These are phyloP conservation scores for Calonectria ilicicola DNA, from an alignment of 2,329 filamentous ascomycete genomes.

Conservation along the genomic window DNA sequence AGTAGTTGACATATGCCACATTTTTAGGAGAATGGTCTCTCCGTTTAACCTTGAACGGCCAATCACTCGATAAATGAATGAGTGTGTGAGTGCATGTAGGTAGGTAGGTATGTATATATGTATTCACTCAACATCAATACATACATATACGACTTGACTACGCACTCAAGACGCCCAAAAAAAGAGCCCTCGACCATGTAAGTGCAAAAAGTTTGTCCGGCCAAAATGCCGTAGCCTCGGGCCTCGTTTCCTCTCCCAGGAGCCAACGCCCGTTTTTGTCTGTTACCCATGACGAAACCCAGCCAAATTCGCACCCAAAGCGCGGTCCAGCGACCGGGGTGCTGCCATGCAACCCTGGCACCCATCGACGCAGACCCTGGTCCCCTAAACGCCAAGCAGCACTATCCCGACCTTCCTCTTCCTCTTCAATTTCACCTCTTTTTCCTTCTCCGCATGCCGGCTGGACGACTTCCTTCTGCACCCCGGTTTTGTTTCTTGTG, in stretches of 20 bases:
- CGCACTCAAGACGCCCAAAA: not conserved
- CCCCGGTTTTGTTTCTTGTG: conserved; percentile 15
- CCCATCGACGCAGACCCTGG: not conserved
- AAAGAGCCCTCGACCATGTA: not conserved
- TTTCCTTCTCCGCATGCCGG: conserved; percentile 19
- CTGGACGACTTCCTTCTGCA: conserved; percentile 27
- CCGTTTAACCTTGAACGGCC: too few relatives aligned
- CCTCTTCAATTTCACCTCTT: conserved; percentile 18
- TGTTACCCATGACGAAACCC: conserved; percentile 9
- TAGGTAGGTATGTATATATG: too few relatives aligned
- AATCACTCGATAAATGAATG: not conserved
- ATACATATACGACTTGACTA: not conserved
- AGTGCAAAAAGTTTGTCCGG: not conserved
- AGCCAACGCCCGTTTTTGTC: not conserved
- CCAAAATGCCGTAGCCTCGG: conserved; percentile 4
- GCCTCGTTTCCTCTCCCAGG: conserved; percentile 16
- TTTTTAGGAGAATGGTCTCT: too few relatives aligned
- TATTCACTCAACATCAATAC: too few relatives aligned
- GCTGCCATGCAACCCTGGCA: not conserved
- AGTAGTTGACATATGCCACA: not conserved
- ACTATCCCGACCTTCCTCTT: conserved; percentile 20
- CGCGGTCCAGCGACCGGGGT: conserved; percentile 2
- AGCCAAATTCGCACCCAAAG: conserved; percentile 3
- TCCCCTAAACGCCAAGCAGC: conserved; percentile 16
- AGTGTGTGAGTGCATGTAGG: too few relatives aligned